Evolutionary conservation across 331 rosid species (phyloP).

Genomic region (Pyrus hybrid): DNA sequence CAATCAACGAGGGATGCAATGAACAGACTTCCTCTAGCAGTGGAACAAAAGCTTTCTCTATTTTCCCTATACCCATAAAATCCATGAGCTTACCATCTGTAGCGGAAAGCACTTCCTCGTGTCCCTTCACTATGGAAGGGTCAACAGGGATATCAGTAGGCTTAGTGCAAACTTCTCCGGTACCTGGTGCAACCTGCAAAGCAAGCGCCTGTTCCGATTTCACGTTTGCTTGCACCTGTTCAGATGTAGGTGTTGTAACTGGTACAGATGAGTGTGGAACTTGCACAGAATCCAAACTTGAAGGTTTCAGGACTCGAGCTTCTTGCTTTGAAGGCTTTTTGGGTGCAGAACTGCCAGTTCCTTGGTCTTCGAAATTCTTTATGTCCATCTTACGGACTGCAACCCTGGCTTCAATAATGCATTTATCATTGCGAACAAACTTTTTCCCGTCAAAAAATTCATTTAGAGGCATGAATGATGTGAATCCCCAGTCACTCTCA

Average conservation of each 20-base stretch:
- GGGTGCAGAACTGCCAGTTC: not conserved
- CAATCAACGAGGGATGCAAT: not conserved
- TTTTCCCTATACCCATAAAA: not conserved
- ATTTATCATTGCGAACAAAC: not conserved
- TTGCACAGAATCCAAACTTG: not conserved
- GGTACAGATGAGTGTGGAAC: not conserved
- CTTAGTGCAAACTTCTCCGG: not conserved
- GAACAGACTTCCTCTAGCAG: not conserved
- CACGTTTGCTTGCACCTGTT: not conserved
- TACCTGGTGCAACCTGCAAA: not conserved
- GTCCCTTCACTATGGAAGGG: not conserved
- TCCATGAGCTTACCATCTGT: not conserved
- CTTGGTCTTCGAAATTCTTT: not conserved
- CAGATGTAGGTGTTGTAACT: not conserved
- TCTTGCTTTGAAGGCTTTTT: not conserved
- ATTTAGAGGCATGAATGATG: slow-evolving; percentile 3
- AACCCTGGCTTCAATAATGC: slow-evolving; percentile 1
- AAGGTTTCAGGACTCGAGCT: not conserved
- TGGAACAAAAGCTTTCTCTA: not conserved
- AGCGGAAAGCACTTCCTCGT: not conserved
- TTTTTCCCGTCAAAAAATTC: not conserved
- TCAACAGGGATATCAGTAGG: not conserved
- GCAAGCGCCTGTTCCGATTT: not conserved
- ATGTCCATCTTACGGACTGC: not conserved
- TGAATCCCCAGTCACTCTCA: slow-evolving; percentile 1